Percentiles rank a stretch among this genome's conserved stretches.
phyloP scores from a whole-genome alignment of 352 stramenopile genomes.

The Pythium rhizo-oryzae region DNA sequence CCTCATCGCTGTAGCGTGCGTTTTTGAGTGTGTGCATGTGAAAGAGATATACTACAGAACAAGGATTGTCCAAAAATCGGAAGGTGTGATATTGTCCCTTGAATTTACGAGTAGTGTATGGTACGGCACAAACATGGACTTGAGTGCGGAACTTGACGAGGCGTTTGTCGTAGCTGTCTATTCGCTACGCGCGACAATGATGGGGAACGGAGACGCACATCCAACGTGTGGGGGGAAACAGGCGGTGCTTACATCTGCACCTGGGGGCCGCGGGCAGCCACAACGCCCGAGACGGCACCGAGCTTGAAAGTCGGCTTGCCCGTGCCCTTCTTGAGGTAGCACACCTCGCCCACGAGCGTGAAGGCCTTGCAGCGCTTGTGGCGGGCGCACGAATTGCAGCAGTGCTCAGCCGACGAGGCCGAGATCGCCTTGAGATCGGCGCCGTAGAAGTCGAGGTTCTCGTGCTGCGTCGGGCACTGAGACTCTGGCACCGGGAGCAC shows the following conservation, averaged over 20 bases:
- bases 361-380: conserved; percentile 43
- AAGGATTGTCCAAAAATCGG: background rate
- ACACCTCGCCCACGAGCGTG: conserved; percentile 64
- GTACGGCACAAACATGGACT: background rate
- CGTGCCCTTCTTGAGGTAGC: conserved; percentile 52
- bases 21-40: background rate
- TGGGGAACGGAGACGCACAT: background rate
- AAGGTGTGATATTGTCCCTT: background rate
- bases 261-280: background rate
- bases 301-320: conserved; percentile 33
- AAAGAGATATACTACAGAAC: background rate
- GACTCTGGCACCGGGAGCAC: background rate
- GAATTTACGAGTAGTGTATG: background rate
- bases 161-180: conserved; percentile 12
- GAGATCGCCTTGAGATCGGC: conserved; percentile 45
- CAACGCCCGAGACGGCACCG: conserved; percentile 39
- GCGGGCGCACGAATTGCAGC: conserved; percentile 47
- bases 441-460: conserved; percentile 53
- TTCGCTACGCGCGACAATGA: conserved; percentile 13
- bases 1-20: background rate
- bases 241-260: conserved; percentile 11
- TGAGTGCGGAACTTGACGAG: background rate
- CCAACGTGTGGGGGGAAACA: background rate
- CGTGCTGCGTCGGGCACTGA: conserved; percentile 38
- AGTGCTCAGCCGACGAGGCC: conserved; percentile 38